A percentile compares a stretch with the other conserved stretches of the same genome.
Conservation (phyloP, 352 stramenopile species). For the Peronospora farinosa region DNA sequence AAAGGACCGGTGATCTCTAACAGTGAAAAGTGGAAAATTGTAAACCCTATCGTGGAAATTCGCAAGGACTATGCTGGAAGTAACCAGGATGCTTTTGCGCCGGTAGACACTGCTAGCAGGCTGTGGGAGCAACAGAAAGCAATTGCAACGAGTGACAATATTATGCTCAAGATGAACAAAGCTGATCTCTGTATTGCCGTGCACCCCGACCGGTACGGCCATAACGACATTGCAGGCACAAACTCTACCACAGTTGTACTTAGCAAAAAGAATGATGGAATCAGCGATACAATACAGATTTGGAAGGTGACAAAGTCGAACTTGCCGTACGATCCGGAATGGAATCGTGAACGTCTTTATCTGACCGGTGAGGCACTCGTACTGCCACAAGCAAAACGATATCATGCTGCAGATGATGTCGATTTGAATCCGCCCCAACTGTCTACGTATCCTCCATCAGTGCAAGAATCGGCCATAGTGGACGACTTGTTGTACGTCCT, state of each 20-base stretch:
- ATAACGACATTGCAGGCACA: conserved; percentile 9
- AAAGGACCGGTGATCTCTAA: conserved; percentile 72
- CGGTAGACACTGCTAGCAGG: conserved; percentile 31
- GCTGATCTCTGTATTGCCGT: conserved; percentile 55
- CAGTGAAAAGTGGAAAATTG: conserved; percentile 72
- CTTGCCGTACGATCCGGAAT: conserved; percentile 76
- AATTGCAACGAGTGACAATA: conserved; percentile 59
- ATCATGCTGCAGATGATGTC: conserved; percentile 34
- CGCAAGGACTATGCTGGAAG: conserved; percentile 14
- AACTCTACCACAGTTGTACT: conserved; percentile 31
- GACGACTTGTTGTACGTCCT: conserved; percentile 81
- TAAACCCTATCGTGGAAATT: conserved; percentile 41
- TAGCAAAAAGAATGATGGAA: conserved; percentile 42
- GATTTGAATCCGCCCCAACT: conserved; percentile 54
- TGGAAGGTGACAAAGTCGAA: conserved; percentile 87
- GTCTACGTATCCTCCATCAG: conserved; percentile 62
- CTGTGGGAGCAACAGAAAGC: conserved; percentile 60
- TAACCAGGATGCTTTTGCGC: conserved; percentile 39
- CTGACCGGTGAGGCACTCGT: conserved; percentile 68
- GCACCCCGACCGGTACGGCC: conserved; percentile 15
- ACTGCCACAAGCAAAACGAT: conserved; percentile 38
- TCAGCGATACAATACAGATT: conserved; percentile 49
- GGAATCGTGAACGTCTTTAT: conserved; percentile 78
- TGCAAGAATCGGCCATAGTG: conserved; percentile 78
- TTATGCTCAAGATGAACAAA: conserved; percentile 65